These are phyloP conservation scores for Tolypocladium paradoxum DNA, from an alignment of 2,329 filamentous ascomycete species.

Conservation along the genomic window DNA sequence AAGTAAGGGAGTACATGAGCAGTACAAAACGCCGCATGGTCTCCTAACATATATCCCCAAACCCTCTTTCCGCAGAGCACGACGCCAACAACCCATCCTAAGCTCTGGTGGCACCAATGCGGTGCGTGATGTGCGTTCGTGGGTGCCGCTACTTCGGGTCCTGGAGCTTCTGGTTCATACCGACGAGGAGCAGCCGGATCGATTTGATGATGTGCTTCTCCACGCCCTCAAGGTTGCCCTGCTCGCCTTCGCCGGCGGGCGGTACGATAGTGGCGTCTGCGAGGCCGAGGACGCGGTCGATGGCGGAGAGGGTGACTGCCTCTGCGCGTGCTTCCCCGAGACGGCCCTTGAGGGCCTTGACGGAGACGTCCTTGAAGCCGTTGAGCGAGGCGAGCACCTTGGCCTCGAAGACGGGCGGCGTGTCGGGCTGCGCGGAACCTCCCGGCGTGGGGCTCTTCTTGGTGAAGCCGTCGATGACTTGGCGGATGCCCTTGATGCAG, in stretches of 20 bases:
- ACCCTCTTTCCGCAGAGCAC: neutral
- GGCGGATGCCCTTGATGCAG: slow-evolving; percentile 30
- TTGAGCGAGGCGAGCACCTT: slow-evolving; percentile 30
- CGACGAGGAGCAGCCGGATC: slow-evolving; percentile 25
- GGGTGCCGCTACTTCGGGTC: slow-evolving; percentile 4
- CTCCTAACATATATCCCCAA: neutral
- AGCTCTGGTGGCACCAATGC: neutral
- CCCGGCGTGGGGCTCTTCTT: slow-evolving; percentile 24
- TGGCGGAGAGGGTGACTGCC: slow-evolving; percentile 36
- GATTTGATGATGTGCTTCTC: slow-evolving; percentile 31
- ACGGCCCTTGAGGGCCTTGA: slow-evolving; percentile 28
- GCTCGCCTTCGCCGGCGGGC: slow-evolving; percentile 20
- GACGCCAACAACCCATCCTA: neutral
- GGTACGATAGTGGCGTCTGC: slow-evolving; percentile 31
- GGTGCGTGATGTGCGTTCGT: neutral
- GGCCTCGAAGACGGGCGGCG: slow-evolving; percentile 23
- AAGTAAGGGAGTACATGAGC: neutral
- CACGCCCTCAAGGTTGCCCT: slow-evolving; percentile 24
- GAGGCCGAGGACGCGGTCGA: slow-evolving; percentile 38
- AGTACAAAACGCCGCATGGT: neutral
- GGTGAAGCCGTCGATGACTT: slow-evolving; percentile 32
- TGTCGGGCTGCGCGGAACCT: slow-evolving; percentile 12
- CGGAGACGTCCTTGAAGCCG: slow-evolving; percentile 34
- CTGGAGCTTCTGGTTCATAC: slow-evolving; percentile 28
- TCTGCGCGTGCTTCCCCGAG: slow-evolving; percentile 32